These are phyloP conservation scores for Tylopilus sp. DNA, from an alignment of 768 basidiomycete species.

Conservation along the genomic window DNA sequence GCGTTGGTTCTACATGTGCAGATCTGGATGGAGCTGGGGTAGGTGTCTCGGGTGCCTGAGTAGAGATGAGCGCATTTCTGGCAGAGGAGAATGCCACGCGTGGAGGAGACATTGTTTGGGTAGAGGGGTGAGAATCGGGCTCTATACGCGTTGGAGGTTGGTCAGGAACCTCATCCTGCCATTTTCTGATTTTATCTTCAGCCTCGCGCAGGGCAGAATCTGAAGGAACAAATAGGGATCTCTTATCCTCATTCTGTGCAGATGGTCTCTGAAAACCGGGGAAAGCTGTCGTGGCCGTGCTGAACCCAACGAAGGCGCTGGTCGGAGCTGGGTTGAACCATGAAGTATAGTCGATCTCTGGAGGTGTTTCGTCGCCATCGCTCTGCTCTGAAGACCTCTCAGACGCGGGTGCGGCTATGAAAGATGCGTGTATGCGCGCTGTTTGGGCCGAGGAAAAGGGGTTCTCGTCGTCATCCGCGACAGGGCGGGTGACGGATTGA, in stretches of 20 bases:
- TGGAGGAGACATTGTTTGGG: constrained; percentile 11
- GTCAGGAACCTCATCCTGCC: constrained; percentile 38
- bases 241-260: background rate
- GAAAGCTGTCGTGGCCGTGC: constrained; percentile 30
- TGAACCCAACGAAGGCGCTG: constrained; percentile 34
- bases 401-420: constrained; percentile 15
- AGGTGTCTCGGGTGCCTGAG: constrained; percentile 36
- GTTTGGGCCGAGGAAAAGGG: constrained; percentile 15
- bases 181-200: constrained; percentile 46
- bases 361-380: constrained; percentile 31
- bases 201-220: constrained; percentile 52
- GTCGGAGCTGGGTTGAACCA: constrained; percentile 47
- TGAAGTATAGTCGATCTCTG: constrained; percentile 40
- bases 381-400: background rate
- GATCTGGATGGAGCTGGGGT: constrained; percentile 32
- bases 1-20: constrained; percentile 20
- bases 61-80: constrained; percentile 33
- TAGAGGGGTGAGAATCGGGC: constrained; percentile 1
- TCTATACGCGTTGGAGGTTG: constrained; percentile 21
- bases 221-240: constrained; percentile 50
- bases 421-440: constrained; percentile 16
- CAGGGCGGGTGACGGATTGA: constrained; percentile 21
- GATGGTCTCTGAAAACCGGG: constrained; percentile 20
- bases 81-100: constrained; percentile 37
- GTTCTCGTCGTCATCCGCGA: constrained; percentile 21